Base-by-base conservation (phyloP, 768 basidiomycete species). In the Rhodosporidiobolus odoratus region DNA sequence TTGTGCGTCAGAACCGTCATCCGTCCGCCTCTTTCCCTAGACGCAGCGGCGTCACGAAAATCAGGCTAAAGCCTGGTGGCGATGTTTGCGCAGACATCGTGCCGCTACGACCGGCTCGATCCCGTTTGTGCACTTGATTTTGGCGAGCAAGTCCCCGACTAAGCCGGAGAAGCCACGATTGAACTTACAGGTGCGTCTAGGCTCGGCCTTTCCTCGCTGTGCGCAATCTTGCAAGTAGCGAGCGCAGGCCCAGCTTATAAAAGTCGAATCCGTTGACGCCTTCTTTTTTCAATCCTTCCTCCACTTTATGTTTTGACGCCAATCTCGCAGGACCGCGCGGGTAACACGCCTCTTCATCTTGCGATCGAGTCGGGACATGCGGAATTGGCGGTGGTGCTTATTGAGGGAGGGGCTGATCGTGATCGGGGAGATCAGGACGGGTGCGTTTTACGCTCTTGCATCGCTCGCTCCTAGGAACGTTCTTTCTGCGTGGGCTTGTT, bases 281-380 rank as follows among this genome's bases (percentile, higher is more conserved):
- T 83, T 5, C 13, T 17, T 17, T 40, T 5, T 15, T 25, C 56
- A 8, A 4, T 40, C 43, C 21, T 43, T 21, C 43, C 21, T 43
- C 43, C 43, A 12, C 43, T 43, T 43, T 43, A 12, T 21, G 12
- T 21, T 21, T 43, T 43, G 13, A 21, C 12, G 12, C 40, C n/a
- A n/a, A n/a, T 32, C 17, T 2, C 71, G 65, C 67, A 66, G 37
- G 68, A 58, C 54, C 75, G 75, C 65, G 62, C 77, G 90, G 94
- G 95, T 60, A 96, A 97, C 78, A 97, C 96, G 3, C 92, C 96
- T 3, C 82, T 99, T 45, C 96, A 99, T 83, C 86, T 99, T 40
- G 94, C 95, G 25, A 89, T 99, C 88, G 95, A 99, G 76, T 92
- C 90, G 63, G 95, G 88, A 25, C 90, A 97, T 78, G 95, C 91